phyloP scores from a whole-genome alignment of 2,329 filamentous ascomycete species.

The Pseudocercospora eumusae region DNA sequence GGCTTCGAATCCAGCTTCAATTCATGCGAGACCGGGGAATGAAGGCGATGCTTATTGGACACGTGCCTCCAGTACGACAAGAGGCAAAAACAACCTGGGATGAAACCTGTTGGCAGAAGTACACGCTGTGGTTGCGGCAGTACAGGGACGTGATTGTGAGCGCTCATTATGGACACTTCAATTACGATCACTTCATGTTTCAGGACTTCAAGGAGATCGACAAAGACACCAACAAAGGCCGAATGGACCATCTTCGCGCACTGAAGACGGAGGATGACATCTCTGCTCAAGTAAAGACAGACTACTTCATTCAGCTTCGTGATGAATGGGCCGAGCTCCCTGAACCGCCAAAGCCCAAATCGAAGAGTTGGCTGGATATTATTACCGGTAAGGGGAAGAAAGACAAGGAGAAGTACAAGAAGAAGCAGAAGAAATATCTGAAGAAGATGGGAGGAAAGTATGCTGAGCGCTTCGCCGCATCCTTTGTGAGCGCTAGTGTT shows the following conservation, averaged over 20 bases:
- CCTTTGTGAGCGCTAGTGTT: slow-evolving; percentile 79
- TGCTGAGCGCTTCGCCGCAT: slow-evolving; percentile 81
- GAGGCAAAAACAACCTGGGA: slow-evolving; percentile 87
- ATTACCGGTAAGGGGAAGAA: slow-evolving; percentile 38
- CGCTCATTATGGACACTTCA: slow-evolving; percentile 91
- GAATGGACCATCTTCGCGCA: slow-evolving; percentile 37
- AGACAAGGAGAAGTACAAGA: slow-evolving; percentile 51
- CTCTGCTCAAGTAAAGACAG: slow-evolving; percentile 65
- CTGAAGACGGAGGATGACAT: slow-evolving; percentile 49
- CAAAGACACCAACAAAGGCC: slow-evolving; percentile 53
- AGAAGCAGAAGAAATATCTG: slow-evolving; percentile 58
- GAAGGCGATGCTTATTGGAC: slow-evolving; percentile 92
- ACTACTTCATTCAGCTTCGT: slow-evolving; percentile 79
- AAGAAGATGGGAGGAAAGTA: slow-evolving; percentile 75
- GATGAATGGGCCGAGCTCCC: slow-evolving; percentile 77
- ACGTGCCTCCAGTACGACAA: slow-evolving; percentile 88
- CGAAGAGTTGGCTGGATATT: slow-evolving; percentile 32
- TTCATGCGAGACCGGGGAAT: slow-evolving; percentile 78
- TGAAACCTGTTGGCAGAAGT: slow-evolving; percentile 98
- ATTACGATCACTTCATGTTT: slow-evolving; percentile 94
- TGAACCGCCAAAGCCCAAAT: slow-evolving; percentile 45
- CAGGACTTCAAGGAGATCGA: slow-evolving; percentile 80
- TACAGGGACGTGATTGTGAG: slow-evolving; percentile 86
- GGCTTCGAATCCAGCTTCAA: slow-evolving; percentile 86
- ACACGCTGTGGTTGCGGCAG: slow-evolving; percentile 83